Percentiles rank a stretch among this genome's conserved stretches.
These are phyloP conservation scores for Rhodosporidiobolus odoratus DNA, from an alignment of 768 basidiomycete genomes.

Conservation along the genomic window DNA sequence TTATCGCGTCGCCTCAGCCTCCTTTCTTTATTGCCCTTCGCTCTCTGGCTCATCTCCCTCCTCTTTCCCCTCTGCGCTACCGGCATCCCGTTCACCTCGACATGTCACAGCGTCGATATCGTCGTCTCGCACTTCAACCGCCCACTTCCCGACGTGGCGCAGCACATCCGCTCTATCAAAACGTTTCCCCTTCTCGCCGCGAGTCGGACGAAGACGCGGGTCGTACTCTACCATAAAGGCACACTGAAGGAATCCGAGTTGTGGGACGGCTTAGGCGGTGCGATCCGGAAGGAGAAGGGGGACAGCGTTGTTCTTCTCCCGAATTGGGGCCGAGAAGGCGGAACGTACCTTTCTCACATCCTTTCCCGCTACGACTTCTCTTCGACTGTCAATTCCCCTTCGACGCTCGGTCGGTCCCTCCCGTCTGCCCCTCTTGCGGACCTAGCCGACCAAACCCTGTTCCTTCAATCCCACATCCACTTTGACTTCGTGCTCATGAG, in stretches of 20 bases:
- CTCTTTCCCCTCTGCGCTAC: too few relatives aligned
- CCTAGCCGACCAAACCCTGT: constrained; percentile 40
- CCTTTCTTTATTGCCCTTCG: too few relatives aligned
- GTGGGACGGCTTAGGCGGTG: background rate
- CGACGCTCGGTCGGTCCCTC: too few relatives aligned
- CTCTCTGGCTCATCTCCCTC: too few relatives aligned
- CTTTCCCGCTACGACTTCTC: constrained; percentile 31
- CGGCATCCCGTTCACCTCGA: too few relatives aligned
- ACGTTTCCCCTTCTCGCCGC: background rate
- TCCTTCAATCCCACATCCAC: constrained; percentile 44
- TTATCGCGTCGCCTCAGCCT: too few relatives aligned
- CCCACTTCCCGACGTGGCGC: background rate
- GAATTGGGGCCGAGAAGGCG: constrained; percentile 44
- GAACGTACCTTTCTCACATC: constrained; percentile 44
- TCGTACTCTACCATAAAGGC: constrained; percentile 41
- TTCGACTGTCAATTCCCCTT: too few relatives aligned
- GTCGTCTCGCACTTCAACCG: background rate
- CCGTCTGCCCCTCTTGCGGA: background rate
- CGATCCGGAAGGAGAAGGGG: constrained; percentile 10
- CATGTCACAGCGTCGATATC: too few relatives aligned
- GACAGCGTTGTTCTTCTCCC: constrained; percentile 39
- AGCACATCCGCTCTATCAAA: background rate
- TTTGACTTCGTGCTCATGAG: constrained; percentile 41
- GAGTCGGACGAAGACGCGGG: background rate
- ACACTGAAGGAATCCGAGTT: background rate